phyloP scores from a whole-genome alignment of 2,329 filamentous ascomycete species.

The Cladosporium sp. region DNA sequence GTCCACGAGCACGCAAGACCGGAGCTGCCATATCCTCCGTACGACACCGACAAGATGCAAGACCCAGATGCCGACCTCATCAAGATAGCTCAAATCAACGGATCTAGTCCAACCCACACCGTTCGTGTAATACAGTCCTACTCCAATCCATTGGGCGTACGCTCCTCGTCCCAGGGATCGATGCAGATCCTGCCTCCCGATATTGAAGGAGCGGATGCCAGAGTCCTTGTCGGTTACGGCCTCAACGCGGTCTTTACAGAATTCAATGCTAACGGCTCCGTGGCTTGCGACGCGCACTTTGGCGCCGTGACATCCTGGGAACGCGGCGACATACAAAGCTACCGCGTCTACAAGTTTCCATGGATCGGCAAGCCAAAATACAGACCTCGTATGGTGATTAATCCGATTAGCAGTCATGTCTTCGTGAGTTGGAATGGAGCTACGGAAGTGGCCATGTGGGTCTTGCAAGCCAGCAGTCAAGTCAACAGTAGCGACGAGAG shows the following conservation, averaged over 20 bases:
- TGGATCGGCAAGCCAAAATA: slow-evolving; percentile 32
- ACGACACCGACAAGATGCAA: slow-evolving; percentile 2
- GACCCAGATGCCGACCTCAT: slow-evolving; percentile 8
- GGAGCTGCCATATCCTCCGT: slow-evolving; percentile 4
- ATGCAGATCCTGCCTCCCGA: slow-evolving; percentile 27
- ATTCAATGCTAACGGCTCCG: slow-evolving; percentile 30
- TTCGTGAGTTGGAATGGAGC: slow-evolving; percentile 36
- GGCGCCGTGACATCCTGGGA: slow-evolving; percentile 32
- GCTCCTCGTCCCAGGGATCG: slow-evolving; percentile 32
- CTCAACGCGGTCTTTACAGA: slow-evolving; percentile 34
- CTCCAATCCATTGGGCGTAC: slow-evolving; percentile 27
- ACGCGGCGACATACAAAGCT: slow-evolving; percentile 33
- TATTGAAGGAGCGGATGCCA: slow-evolving; percentile 19
- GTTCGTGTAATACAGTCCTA: slow-evolving; percentile 30
- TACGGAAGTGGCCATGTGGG: slow-evolving; percentile 30
- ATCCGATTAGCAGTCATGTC: slow-evolving; percentile 18
- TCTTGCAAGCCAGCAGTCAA: slow-evolving; percentile 26
- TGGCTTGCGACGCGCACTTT: slow-evolving; percentile 34
- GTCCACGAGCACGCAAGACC: background rate
- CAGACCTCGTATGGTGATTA: slow-evolving; percentile 22
- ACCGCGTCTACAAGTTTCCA: slow-evolving; percentile 32
- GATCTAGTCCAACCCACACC: slow-evolving; percentile 24
- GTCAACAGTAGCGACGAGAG: background rate
- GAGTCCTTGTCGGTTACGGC: slow-evolving; percentile 33
- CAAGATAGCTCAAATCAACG: slow-evolving; percentile 26